These are phyloP conservation scores for Verticillium nonalfalfae DNA, from an alignment of 2,329 filamentous ascomycete genomes.

Conservation along the genomic window DNA sequence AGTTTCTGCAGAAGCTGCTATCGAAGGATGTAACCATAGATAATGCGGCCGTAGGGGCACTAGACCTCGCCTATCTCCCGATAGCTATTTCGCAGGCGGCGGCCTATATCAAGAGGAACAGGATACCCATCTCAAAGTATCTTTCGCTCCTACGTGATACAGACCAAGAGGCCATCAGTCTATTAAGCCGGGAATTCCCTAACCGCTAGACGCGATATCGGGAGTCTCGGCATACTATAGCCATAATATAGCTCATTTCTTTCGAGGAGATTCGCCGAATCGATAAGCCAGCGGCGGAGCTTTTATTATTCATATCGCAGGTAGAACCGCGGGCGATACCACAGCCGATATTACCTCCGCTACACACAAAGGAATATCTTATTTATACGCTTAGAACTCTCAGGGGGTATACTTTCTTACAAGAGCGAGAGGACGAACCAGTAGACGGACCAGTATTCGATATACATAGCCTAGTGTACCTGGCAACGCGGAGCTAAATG, in stretches of 20 bases:
- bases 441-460: conserved; percentile 20
- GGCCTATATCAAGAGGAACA: not conserved
- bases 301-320: conserved; percentile 30
- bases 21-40: not conserved
- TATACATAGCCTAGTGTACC: conserved; percentile 29
- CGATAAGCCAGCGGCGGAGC: conserved; percentile 21
- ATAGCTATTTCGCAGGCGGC: not conserved
- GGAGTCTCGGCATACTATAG: conserved; percentile 24
- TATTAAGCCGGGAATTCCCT: conserved; percentile 25
- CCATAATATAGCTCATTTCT: conserved; percentile 31
- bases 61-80: not conserved
- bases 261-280: conserved; percentile 26
- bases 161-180: not conserved
- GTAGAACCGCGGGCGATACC: conserved; percentile 33
- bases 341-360: conserved; percentile 20
- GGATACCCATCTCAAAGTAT: not conserved
- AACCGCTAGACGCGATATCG: conserved; percentile 24
- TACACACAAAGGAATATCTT: conserved; percentile 3
- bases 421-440: conserved; percentile 12
- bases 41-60: not conserved
- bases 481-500: conserved; percentile 22
- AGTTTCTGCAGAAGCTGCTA: not conserved
- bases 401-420: conserved; percentile 24
- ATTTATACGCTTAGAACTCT: conserved; percentile 20
- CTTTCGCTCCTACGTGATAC: not conserved